Conservation (phyloP, 192 early-diverging fungal genomes). For the Pilobolus umbonatus region DNA sequence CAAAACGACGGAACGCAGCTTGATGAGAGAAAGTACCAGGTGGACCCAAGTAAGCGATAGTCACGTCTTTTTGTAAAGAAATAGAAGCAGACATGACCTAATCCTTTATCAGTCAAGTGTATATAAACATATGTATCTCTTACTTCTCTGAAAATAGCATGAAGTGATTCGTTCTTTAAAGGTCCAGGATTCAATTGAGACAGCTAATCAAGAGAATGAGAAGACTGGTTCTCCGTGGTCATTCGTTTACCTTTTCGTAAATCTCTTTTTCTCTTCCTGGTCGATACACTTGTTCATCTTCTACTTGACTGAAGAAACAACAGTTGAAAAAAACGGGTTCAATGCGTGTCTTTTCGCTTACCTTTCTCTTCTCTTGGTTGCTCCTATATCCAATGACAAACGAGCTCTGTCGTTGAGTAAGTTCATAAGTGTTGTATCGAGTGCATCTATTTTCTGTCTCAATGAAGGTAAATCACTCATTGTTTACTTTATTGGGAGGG, state of each 20-base stretch:
- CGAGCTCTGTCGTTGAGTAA: constrained; percentile 80
- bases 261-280: constrained; percentile 75
- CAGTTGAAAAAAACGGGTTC: background rate
- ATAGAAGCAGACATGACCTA: constrained; percentile 91
- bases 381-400: constrained; percentile 74
- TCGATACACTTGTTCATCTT: constrained; percentile 60
- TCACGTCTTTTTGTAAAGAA: constrained; percentile 71
- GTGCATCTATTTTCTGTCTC: constrained; percentile 63
- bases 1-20: constrained; percentile 73
- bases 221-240: background rate
- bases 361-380: constrained; percentile 53
- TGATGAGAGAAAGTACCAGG: constrained; percentile 89
- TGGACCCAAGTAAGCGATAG: constrained; percentile 89
- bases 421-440: constrained; percentile 70
- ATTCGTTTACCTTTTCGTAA: constrained; percentile 54
- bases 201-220: constrained; percentile 31
- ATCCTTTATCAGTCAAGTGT: constrained; percentile 29
- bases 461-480: constrained; percentile 52
- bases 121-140: background rate
- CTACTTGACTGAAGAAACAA: constrained; percentile 19
- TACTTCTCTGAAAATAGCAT: constrained; percentile 54
- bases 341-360: background rate
- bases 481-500: too few species aligned
- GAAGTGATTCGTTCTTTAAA: constrained; percentile 60
- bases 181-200: constrained; percentile 72